phyloP scores from a whole-genome alignment of 2,329 filamentous ascomycete genomes.

The Ophiocordyceps polyrhachis-furcata region DNA sequence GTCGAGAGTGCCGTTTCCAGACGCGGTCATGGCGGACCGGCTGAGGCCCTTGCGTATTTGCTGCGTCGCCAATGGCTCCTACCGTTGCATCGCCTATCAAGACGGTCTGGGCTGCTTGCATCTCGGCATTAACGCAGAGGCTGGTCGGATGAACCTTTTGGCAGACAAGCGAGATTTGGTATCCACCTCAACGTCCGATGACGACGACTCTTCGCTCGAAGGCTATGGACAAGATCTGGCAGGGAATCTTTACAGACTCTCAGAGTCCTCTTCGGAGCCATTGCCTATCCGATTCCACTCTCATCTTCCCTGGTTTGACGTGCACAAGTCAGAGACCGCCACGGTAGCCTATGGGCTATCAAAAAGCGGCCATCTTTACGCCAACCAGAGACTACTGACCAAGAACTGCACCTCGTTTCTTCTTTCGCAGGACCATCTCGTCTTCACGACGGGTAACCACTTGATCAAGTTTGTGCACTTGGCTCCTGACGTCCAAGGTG shows the following conservation, averaged over 20 bases:
- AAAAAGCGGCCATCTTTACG: conserved; percentile 59
- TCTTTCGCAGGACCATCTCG: conserved; percentile 61
- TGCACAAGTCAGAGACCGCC: conserved; percentile 22
- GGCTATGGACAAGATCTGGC: conserved; percentile 26
- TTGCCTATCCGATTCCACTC: conserved; percentile 21
- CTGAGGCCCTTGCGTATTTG: conserved; percentile 14
- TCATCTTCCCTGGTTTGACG: conserved; percentile 34
- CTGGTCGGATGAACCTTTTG: conserved; percentile 4
- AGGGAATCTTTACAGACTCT: conserved; percentile 25
- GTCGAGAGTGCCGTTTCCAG: conserved; percentile 19
- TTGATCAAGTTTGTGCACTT: conserved; percentile 89
- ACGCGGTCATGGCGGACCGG: conserved; percentile 4
- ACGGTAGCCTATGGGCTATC: conserved; percentile 45
- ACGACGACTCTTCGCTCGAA: conserved; percentile 10
- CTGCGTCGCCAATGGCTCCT: conserved; percentile 9
- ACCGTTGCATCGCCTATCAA: conserved; percentile 14
- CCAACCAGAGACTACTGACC: conserved; percentile 51
- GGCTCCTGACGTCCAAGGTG: conserved; percentile 40
- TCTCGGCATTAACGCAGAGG: conserved; percentile 5
- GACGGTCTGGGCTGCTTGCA: conserved; percentile 10
- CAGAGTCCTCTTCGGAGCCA: conserved; percentile 12
- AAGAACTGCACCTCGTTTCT: conserved; percentile 89
- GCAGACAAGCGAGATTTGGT: conserved; percentile 7
- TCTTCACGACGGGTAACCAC: conserved; percentile 86
- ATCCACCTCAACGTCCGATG: conserved; percentile 15